Base-by-base conservation (phyloP, 2,329 filamentous ascomycete species). In the Gaeumannomyces tritici region DNA sequence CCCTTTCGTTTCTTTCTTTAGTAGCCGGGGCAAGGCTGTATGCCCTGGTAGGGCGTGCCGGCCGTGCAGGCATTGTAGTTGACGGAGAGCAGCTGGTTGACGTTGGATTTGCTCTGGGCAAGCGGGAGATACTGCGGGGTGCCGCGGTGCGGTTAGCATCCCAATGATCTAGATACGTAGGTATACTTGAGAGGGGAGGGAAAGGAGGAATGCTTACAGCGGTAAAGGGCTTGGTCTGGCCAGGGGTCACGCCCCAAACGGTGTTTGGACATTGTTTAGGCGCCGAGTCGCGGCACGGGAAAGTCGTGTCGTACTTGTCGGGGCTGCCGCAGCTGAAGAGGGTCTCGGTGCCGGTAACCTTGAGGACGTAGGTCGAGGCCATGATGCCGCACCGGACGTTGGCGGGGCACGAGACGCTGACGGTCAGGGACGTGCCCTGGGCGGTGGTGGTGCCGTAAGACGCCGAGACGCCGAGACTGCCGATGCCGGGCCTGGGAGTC, bases 371-470 rank as follows among this genome's bases (percentile, higher is more conserved):
- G 58, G 60, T 60, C 1, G 63, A 35, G 2, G 64, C 55, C 3
- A 62, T 63, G 33, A 66, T 33, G 11, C 62, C 63, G 27, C 64
- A 64, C 27, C 63, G 63, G 4, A 63, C 57, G 29, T 65, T 65
- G 58, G 35, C 58, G 24, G 58, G 58, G 28, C 58, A 59, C 35
- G 58, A 28, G 35, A 59, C 51, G 12, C 58, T 42, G 33, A 59
- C 58, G 24, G 58, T 59, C 33, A 59, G 26, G 2, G 58, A 59
- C 8, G 35, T 47, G 4, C 58, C 58, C 58, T 51, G 15, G 35
- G 58, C 58, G 13, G 58, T 59, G 4, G 58, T 59, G 33, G 28
- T n/a, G 42, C 58, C 58, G 26, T 59, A 59, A 28, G 33, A 47
- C 24, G 35, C 51, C n/a, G 58, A 21, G 35, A 59, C 27, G 42